A percentile compares a stretch with the other conserved stretches of the same genome.
Conservation (phyloP, 2,329 filamentous ascomycete genomes). For the Dactylellina parvicollis region DNA sequence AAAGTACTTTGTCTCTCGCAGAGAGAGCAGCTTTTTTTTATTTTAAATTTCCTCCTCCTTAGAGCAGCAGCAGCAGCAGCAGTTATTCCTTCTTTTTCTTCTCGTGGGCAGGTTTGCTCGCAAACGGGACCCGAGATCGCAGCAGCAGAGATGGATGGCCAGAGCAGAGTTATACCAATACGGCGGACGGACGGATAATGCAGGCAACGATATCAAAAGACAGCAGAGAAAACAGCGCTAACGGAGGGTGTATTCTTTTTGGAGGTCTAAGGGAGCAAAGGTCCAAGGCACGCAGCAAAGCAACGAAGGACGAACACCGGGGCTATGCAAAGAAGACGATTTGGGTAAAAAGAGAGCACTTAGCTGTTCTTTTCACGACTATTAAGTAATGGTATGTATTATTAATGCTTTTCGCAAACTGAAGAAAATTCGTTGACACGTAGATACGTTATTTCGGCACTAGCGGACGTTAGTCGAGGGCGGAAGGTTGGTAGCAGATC, state of each 20-base stretch:
- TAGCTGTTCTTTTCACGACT: constrained; percentile 36
- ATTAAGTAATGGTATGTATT: too few species aligned
- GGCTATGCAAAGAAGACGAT: constrained; percentile 31
- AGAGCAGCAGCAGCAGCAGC: neutral
- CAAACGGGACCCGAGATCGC: neutral
- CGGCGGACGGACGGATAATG: neutral
- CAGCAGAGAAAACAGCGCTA: neutral
- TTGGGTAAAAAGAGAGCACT: constrained; percentile 39
- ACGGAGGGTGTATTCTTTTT: neutral
- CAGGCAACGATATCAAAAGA: neutral
- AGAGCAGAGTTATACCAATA: neutral
- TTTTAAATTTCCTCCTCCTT: neutral
- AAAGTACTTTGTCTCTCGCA: neutral
- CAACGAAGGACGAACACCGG: constrained; percentile 45
- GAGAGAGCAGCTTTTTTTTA: neutral
- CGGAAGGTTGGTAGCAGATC: constrained; percentile 9
- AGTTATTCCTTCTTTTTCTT: neutral
- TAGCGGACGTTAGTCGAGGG: neutral
- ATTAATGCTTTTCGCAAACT: neutral
- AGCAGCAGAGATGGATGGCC: neutral
- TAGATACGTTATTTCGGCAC: constrained; percentile 3
- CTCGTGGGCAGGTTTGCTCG: neutral
- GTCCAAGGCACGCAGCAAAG: constrained; percentile 23
- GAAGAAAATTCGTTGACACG: constrained; percentile 50
- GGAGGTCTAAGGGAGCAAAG: neutral